Evolutionary conservation across 352 stramenopile genomes (phyloP).

Genomic region (Pythium angustatum): DNA sequence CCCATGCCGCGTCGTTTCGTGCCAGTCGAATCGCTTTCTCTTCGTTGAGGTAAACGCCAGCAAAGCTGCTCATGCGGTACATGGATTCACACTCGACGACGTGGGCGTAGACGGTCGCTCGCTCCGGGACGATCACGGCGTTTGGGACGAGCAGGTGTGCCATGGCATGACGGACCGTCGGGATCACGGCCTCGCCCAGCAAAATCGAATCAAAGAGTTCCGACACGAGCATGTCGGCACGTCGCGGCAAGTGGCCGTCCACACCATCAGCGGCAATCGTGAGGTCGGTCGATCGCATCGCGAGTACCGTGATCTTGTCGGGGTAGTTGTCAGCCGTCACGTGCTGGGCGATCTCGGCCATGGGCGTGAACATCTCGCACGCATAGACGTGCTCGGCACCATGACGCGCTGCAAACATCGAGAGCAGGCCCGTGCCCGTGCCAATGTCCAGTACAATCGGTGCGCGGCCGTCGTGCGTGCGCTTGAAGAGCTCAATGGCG

Average conservation of each 20-base stretch:
- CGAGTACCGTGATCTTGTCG: constrained; percentile 77
- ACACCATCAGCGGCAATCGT: constrained; percentile 32
- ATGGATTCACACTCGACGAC: constrained; percentile 65
- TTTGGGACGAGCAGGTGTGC: constrained; percentile 57
- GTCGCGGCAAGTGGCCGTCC: constrained; percentile 47
- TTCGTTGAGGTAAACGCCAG: constrained; percentile 33
- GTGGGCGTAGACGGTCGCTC: constrained; percentile 70
- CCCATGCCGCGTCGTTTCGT: constrained; percentile 54
- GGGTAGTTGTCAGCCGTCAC: constrained; percentile 71
- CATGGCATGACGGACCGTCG: constrained; percentile 79
- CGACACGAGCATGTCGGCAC: constrained; percentile 91
- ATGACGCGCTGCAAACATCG: constrained; percentile 86
- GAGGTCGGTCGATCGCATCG: constrained; percentile 75
- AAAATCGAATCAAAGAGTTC: constrained; percentile 92
- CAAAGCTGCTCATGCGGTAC: constrained; percentile 70
- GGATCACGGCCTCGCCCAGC: constrained; percentile 87
- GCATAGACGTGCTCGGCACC: constrained; percentile 89
- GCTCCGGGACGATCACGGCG: constrained; percentile 66
- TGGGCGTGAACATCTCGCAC: constrained; percentile 91
- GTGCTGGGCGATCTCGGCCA: constrained; percentile 77
- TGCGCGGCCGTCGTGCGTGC: constrained; percentile 34
- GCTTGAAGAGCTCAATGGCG: constrained; percentile 58
- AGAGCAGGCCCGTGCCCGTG: constrained; percentile 76
- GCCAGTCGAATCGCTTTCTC: constrained; percentile 40
- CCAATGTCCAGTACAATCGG: constrained; percentile 84